A percentile compares a stretch with the other conserved stretches of the same genome.
Evolutionary conservation across 768 basidiomycete genomes (phyloP).

Genomic region (Pleurotus salmoneostramineus): DNA sequence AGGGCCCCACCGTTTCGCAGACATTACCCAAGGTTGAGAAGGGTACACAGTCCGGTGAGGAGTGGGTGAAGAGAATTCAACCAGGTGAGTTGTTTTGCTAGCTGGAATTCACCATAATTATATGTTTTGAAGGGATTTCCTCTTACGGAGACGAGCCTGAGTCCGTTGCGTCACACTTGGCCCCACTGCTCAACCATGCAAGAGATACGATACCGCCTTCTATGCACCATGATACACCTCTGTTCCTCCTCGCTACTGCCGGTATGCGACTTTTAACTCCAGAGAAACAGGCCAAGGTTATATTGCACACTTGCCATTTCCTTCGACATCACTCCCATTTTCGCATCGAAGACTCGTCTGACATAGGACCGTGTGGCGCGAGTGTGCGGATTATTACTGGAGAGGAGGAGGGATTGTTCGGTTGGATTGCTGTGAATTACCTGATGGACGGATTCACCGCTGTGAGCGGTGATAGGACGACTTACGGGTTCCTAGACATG

Average conservation of each 20-base stretch:
- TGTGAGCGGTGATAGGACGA: conserved; percentile 57
- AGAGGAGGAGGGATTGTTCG: conserved; percentile 97
- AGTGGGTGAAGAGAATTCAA: conserved; percentile 90
- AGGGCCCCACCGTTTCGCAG: conserved; percentile 48
- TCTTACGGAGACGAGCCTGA: conserved; percentile 69
- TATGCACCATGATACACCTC: conserved; percentile 76
- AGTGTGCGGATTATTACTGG: conserved; percentile 94
- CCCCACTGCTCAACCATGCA: conserved; percentile 83
- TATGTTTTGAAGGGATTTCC: conserved; percentile 66
- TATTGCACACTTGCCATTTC: conserved; percentile 76
- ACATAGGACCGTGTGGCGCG: conserved; percentile 82
- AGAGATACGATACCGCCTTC: conserved; percentile 82
- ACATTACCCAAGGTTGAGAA: conserved; percentile 86
- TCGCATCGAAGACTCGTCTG: conserved; percentile 62
- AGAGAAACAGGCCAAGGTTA: conserved; percentile 63
- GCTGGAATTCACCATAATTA: too few relatives aligned
- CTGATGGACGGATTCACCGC: conserved; percentile 92
- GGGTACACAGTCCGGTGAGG: conserved; percentile 74
- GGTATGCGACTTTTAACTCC: conserved; percentile 89
- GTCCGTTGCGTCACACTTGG: conserved; percentile 69
- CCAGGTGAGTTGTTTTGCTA: conserved; percentile 62
- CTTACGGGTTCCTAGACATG: conserved; percentile 99
- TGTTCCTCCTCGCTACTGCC: conserved; percentile 94
- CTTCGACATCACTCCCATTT: conserved; percentile 76
- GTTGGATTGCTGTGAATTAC: conserved; percentile 99